Percentiles rank a stretch among this genome's conserved stretches.
Conservation (phyloP, 768 basidiomycete genomes). For the Termitomyces sp. region DNA sequence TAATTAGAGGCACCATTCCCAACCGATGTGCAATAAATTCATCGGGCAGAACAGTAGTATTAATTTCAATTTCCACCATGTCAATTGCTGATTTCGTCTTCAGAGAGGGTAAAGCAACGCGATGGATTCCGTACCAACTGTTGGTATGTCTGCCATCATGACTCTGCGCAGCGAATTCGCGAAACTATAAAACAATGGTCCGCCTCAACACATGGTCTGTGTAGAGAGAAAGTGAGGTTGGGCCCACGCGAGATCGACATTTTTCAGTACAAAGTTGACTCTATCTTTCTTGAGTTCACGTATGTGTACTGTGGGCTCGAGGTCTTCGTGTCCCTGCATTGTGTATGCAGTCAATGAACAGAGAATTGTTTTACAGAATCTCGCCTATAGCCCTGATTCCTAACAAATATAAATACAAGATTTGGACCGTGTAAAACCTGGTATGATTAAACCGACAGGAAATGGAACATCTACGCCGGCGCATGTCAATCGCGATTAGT, state of each 20-base stretch:
- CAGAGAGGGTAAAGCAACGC: background rate
- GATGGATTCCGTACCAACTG: slow-evolving; percentile 64
- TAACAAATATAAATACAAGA: background rate
- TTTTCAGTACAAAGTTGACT: slow-evolving; percentile 90
- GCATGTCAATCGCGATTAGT: background rate
- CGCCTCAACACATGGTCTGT: background rate
- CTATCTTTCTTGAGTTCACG: slow-evolving; percentile 80
- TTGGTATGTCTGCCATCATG: slow-evolving; percentile 95
- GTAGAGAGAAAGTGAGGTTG: slow-evolving; percentile 5
- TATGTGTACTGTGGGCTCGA: slow-evolving; percentile 74
- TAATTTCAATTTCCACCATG: slow-evolving; percentile 87
- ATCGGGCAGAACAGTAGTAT: slow-evolving; percentile 91
- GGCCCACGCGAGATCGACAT: slow-evolving; percentile 91
- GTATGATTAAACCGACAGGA: background rate
- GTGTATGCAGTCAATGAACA: background rate
- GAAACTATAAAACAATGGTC: slow-evolving; percentile 45
- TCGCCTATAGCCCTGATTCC: background rate
- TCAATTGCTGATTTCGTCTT: slow-evolving; percentile 73
- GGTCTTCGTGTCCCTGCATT: slow-evolving; percentile 39
- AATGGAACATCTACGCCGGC: background rate
- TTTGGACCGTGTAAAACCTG: background rate
- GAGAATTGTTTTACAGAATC: background rate
- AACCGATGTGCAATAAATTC: slow-evolving; percentile 97
- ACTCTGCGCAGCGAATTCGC: slow-evolving; percentile 93
- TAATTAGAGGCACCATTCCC: slow-evolving; percentile 89